Conservation (phyloP, 2,329 filamentous ascomycete species). For the Phyllosticta citribraziliensis region DNA sequence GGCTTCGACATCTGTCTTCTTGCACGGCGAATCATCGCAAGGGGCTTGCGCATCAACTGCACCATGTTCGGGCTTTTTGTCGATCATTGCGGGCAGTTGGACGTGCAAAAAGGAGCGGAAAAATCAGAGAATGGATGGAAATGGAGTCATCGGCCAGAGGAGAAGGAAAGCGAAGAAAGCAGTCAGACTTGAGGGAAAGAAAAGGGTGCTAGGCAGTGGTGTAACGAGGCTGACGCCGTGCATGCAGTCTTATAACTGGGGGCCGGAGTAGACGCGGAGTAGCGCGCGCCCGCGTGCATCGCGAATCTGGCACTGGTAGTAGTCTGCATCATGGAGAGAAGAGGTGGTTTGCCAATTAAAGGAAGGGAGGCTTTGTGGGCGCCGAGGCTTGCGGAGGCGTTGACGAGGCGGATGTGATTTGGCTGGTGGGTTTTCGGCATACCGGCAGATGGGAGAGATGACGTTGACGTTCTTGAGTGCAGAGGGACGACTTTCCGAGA, state of each 20-base stretch:
- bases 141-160: not conserved
- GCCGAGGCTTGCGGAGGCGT: too few relatives aligned
- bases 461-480: too few relatives aligned
- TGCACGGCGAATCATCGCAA: not conserved
- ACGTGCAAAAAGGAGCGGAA: not conserved
- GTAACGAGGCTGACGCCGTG: not conserved
- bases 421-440: too few relatives aligned
- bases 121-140: not conserved
- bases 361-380: too few relatives aligned
- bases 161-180: not conserved
- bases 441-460: too few relatives aligned
- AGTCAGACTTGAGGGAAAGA: not conserved
- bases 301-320: too few relatives aligned
- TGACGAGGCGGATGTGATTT: too few relatives aligned
- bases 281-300: not conserved
- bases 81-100: not conserved
- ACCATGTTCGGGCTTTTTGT: not conserved
- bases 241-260: not conserved
- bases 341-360: too few relatives aligned
- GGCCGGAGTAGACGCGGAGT: not conserved
- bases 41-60: too few relatives aligned
- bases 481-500: too few relatives aligned
- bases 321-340: too few relatives aligned
- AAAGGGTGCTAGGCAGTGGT: not conserved
- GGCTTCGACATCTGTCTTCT: not conserved